A percentile compares a stretch with the other conserved stretches of the same genome.
phyloP scores from a whole-genome alignment of 2,329 filamentous ascomycete species.

The Lachnellula suecica region DNA sequence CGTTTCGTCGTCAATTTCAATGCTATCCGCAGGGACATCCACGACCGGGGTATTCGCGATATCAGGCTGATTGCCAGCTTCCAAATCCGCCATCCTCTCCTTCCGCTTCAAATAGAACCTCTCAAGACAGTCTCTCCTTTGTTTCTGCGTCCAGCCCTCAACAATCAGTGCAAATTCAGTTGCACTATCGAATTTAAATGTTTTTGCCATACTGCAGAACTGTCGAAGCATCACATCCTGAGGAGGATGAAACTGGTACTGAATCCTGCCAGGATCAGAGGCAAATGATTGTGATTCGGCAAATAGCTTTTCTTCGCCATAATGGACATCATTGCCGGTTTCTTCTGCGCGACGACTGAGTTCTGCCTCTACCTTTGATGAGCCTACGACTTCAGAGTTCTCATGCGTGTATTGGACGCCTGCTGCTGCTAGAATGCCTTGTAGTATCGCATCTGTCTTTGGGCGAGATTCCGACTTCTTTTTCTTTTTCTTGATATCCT shows the following conservation, averaged over 20 bases:
- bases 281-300: slow-evolving; percentile 41
- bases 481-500: slow-evolving; percentile 39
- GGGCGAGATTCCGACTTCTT: slow-evolving; percentile 36
- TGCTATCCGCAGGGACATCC: neutral
- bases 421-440: slow-evolving; percentile 83
- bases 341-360: slow-evolving; percentile 69
- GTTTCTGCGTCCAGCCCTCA: slow-evolving; percentile 84
- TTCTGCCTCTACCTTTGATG: slow-evolving; percentile 85
- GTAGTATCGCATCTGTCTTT: slow-evolving; percentile 71
- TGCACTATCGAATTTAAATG: slow-evolving; percentile 72
- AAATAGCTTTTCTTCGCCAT: slow-evolving; percentile 57
- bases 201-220: slow-evolving; percentile 85
- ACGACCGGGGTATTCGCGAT: neutral
- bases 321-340: slow-evolving; percentile 40
- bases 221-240: slow-evolving; percentile 73
- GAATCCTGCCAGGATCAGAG: slow-evolving; percentile 23
- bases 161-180: slow-evolving; percentile 88
- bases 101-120: slow-evolving; percentile 70
- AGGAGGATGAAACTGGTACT: slow-evolving; percentile 57
- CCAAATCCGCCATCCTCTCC: slow-evolving; percentile 22
- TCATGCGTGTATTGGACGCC: slow-evolving; percentile 96
- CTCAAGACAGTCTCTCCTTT: slow-evolving; percentile 76
- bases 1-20: slow-evolving; percentile 19
- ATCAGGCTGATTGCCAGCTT: slow-evolving; percentile 7
- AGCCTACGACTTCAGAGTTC: slow-evolving; percentile 91